Evolutionary conservation across 768 basidiomycete genomes (phyloP).

Genomic region (Nevesoporus exiguus): DNA sequence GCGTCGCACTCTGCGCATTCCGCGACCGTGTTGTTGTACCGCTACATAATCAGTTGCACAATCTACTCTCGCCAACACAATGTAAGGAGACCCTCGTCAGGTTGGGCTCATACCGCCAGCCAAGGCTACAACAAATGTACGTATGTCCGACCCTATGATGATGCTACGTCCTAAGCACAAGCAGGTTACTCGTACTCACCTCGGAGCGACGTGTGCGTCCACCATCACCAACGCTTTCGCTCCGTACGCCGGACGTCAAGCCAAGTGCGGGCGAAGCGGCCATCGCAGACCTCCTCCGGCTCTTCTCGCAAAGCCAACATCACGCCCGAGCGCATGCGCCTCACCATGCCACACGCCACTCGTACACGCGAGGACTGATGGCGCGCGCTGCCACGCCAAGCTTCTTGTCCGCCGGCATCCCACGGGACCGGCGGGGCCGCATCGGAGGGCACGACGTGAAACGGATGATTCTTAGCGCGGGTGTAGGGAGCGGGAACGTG

Average conservation of each 20-base stretch:
- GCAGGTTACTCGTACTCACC: slow-evolving; percentile 70
- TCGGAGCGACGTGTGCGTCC: slow-evolving; percentile 61
- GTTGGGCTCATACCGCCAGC: slow-evolving; percentile 54
- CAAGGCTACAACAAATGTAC: slow-evolving; percentile 80
- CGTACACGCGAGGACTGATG: slow-evolving; percentile 26
- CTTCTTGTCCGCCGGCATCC: slow-evolving; percentile 69
- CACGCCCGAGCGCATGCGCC: slow-evolving; percentile 25
- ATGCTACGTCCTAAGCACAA: slow-evolving; percentile 2
- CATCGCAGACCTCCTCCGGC: slow-evolving; percentile 60
- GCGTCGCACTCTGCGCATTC: slow-evolving; percentile 75
- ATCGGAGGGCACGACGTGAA: slow-evolving; percentile 46
- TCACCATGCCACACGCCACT: slow-evolving; percentile 31
- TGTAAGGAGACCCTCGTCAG: slow-evolving; percentile 57
- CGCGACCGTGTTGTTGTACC: slow-evolving; percentile 77
- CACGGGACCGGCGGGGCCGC: slow-evolving; percentile 75
- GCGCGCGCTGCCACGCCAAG: slow-evolving; percentile 44
- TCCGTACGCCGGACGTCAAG: slow-evolving; percentile 46
- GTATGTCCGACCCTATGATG: slow-evolving; percentile 17
- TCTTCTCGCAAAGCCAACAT: slow-evolving; percentile 53
- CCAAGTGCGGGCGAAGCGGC: slow-evolving; percentile 66
- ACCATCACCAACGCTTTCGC: slow-evolving; percentile 57
- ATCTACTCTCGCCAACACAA: slow-evolving; percentile 51
- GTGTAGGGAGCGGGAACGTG: slow-evolving; percentile 7
- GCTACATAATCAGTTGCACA: slow-evolving; percentile 51
- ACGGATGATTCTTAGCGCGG: slow-evolving; percentile 29